Evolutionary conservation across 441 rosid genomes (phyloP).

Genomic region (Aquilaria agallochum): DNA sequence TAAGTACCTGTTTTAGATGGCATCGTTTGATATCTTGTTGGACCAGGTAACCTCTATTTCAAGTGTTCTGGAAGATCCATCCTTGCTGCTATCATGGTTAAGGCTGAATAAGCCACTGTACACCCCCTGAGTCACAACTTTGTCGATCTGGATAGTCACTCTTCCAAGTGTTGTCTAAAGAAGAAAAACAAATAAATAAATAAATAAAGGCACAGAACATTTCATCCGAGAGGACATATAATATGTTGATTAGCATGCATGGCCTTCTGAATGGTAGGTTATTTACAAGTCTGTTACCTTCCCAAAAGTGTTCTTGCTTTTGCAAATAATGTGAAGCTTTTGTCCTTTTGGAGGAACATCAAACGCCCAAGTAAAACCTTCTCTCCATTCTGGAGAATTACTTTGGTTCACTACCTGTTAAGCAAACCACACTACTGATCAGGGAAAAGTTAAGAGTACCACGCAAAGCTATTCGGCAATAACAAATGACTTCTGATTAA

Average conservation of each 20-base stretch:
- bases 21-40: constrained; percentile 32
- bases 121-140: constrained; percentile 75
- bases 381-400: constrained; percentile 81
- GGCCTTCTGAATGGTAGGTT: background rate
- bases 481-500: no score
- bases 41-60: constrained; percentile 93
- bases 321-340: constrained; percentile 91
- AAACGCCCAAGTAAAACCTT: constrained; percentile 87
- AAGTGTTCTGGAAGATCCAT: constrained; percentile 58
- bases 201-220: background rate
- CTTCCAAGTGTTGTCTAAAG: constrained; percentile 76
- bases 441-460: no score
- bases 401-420: constrained; percentile 69
- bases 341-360: constrained; percentile 96
- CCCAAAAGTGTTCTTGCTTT: constrained; percentile 85
- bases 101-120: constrained; percentile 73
- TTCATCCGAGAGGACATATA: background rate
- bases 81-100: constrained; percentile 53
- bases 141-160: constrained; percentile 76
- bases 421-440: background rate
- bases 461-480: no score
- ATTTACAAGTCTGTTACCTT: constrained; percentile 50
- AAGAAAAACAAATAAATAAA: constrained; percentile 3
- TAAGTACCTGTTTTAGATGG: constrained; percentile 14
- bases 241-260: no score